Base-by-base conservation (phyloP, 192 early-diverging fungal genomes). In the Coemansia furcata region DNA sequence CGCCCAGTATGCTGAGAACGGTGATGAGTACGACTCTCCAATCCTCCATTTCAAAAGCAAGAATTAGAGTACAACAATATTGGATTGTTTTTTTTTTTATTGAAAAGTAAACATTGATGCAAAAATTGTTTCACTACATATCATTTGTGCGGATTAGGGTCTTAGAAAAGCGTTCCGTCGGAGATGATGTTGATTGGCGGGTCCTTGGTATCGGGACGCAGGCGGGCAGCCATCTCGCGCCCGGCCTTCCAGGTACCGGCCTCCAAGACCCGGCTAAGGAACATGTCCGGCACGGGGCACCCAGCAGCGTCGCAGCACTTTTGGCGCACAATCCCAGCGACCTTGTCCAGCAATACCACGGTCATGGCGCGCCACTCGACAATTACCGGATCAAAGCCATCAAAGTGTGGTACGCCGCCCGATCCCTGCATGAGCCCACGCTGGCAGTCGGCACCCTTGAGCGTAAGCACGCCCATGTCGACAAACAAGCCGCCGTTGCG, bases 241-340 rank as follows among this genome's bases (percentile, higher is more conserved):
- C 96, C 96, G 66, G 89, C 90, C 74, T 94, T 95, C 96, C 96
- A 98, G 6, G 94, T 98, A 0, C 95, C 95, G 60, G 85, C 95
- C 65, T 98, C 94, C 1, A 98, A 82, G 3, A 98, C 90, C 62
- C 96, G 91, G 30, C 91, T 93, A 42, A 98, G 77, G 50, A 81
- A 70, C 78, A 81, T 81, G 19, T 67, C 71, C 4, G 88, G 88
- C 9, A 95, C 74, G 6, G 58, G 19, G 35, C 35, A 60, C 21
- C 58, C 58, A n/a, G 88, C 63, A 14, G 80, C 72, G 10, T 66
- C 76, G 1, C 73, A 74, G 12, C 91, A 83, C 21, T 75, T 64
- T 11, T 85, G 74, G 36, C 89, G 85, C 10, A 96, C 87, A 12
- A 76, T 72, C 1, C 85, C 79, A 0, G 89, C 92, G 1, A 94